Conservation (phyloP, 2,329 filamentous ascomycete species). For the Aspergillus puulaauensis region DNA sequence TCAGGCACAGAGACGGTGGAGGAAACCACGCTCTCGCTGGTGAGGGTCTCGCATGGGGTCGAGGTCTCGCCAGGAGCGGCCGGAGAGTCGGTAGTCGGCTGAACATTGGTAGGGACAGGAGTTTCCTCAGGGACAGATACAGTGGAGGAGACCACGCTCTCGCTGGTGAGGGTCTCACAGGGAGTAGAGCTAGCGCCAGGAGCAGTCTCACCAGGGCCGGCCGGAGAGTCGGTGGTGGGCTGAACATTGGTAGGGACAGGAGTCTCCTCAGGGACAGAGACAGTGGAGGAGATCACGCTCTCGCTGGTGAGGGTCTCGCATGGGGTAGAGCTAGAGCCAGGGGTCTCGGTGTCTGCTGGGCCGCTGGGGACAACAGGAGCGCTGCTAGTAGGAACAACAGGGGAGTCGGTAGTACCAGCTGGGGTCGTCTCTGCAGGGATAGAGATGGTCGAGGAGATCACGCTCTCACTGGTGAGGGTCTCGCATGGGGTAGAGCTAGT, state of each 20-base stretch:
- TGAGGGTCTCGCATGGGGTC: constrained; percentile 8
- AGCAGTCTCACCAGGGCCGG: not conserved
- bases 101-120: not conserved
- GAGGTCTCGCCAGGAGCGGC: not conserved
- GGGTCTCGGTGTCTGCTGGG: not conserved
- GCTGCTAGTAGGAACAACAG: not conserved
- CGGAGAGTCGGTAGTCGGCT: not conserved
- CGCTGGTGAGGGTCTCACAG: constrained; percentile 6
- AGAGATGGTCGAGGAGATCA: constrained; percentile 10
- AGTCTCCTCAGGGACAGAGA: not conserved
- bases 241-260: not conserved
- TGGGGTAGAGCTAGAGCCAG: constrained; percentile 8
- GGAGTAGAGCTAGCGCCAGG: constrained; percentile 6
- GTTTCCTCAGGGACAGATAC: not conserved
- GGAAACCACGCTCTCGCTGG: constrained; percentile 14
- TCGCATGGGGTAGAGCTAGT: constrained; percentile 8
- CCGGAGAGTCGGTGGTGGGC: constrained; percentile 3
- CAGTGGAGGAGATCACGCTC: constrained; percentile 11
- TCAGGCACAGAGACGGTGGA: not conserved
- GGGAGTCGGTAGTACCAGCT: not conserved
- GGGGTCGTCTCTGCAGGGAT: not conserved
- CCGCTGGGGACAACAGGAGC: too few species aligned
- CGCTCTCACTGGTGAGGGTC: constrained; percentile 12
- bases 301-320: constrained; percentile 10
- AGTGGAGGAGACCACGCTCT: constrained; percentile 13